Base-by-base conservation (phyloP, 2,329 filamentous ascomycete genomes). In the Scolecobasidium constrictum region DNA sequence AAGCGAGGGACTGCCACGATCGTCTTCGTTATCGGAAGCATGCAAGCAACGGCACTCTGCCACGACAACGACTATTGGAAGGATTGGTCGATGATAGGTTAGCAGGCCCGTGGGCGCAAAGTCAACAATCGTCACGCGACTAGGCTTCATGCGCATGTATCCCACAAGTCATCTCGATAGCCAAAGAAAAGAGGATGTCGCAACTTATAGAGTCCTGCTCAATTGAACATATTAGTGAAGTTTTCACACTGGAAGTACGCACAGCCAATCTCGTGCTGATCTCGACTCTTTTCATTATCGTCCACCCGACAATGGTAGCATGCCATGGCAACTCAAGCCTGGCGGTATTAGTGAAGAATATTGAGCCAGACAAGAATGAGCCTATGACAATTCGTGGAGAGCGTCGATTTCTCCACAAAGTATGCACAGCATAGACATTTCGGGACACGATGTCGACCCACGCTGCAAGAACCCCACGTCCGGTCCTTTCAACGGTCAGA, bases 301-400 rank as follows among this genome's bases (percentile, higher is more conserved):
- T n/a, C n/a, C n/a, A n/a, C n/a, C n/a, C n/a, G n/a, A n/a, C n/a
- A n/a, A n/a, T n/a, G n/a, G n/a, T n/a, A n/a, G n/a, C n/a, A n/a
- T n/a, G 26, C 9, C 26, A 31, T 31, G 26, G 26, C 26, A 9
- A 7, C n/a, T 7, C n/a, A n/a, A n/a, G 9, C 26, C n/a, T 31
- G 26, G 26, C 26, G 26, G 26, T 31, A 31, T 31, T 31, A 31
- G 26, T 31, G 26, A 31, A 31, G 26, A n/a, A 31, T 31, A 31
- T 31, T 31, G 26, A 31, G n/a, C 9, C 9, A 7, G n/a, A n/a
- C 9, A 7, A 7, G n/a, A 9, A 7, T 31, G 26, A 31, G 26
- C 26, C 26, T 31, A 31, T 31, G 26, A 31, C 26, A 31, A 7
- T 7, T 7, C 26, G 26, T 31, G 26, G n/a, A 31, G 9, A 31